phyloP scores from a whole-genome alignment of 2,329 filamentous ascomycete species.

The Orbilia quercus region DNA sequence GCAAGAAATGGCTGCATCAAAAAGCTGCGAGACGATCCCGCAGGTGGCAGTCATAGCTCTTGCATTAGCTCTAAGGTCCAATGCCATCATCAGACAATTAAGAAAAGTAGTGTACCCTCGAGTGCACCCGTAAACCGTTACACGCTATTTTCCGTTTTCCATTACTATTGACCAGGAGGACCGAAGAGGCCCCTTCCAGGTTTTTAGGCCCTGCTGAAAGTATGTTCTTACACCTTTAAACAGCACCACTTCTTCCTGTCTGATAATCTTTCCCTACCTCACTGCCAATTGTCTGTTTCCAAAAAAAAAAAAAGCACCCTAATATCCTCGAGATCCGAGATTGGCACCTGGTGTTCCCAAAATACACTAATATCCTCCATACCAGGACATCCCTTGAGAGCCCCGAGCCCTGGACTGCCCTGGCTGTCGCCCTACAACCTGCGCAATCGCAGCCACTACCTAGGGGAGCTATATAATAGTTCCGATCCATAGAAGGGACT shows the following conservation, averaged over 20 bases:
- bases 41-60: conserved; percentile 41
- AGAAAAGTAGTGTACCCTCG: conserved; percentile 38
- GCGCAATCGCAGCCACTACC: conserved; percentile 54
- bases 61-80: conserved; percentile 47
- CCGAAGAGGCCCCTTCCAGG: conserved; percentile 10
- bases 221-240: conserved; percentile 28
- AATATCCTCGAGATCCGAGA: too few species aligned
- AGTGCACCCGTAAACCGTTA: conserved; percentile 54
- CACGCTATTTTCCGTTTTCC: conserved; percentile 47
- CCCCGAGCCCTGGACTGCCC: conserved; percentile 38
- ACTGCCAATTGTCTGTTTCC: conserved; percentile 13
- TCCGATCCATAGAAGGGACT: conserved; percentile 54
- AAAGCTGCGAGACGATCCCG: conserved; percentile 48
- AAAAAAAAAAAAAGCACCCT: conserved; percentile 3
- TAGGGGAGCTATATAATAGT: conserved; percentile 51
- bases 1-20: conserved; percentile 46
- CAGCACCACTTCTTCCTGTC: conserved; percentile 19
- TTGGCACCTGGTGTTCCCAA: background rate
- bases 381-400: conserved; percentile 15
- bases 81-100: conserved; percentile 48
- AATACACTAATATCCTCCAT: background rate
- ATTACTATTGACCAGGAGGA: conserved; percentile 40
- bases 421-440: conserved; percentile 28
- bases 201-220: conserved; percentile 26
- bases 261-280: conserved; percentile 7